phyloP scores from a whole-genome alignment of 1,139 yeast species.

The Pichia sp. region DNA sequence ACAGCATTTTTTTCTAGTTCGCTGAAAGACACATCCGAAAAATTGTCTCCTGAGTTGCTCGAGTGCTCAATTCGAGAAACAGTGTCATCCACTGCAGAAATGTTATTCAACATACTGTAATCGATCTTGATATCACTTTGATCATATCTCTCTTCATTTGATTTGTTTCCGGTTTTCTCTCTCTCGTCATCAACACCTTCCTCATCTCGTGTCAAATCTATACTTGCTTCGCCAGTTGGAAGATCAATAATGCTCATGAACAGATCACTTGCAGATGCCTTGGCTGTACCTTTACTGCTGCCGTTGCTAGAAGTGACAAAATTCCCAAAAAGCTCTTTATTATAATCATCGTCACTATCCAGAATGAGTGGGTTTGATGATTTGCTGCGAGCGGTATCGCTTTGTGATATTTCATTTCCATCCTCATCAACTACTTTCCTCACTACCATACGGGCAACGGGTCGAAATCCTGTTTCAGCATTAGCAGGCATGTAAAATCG shows the following conservation, averaged over 20 bases:
- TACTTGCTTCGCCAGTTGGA: slow-evolving; percentile 2
- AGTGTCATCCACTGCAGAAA: background rate
- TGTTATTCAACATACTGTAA: background rate
- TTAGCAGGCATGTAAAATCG: slow-evolving; percentile 75
- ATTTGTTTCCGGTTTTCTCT: background rate
- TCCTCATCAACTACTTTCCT: background rate
- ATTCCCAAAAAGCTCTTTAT: background rate
- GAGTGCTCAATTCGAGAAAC: background rate
- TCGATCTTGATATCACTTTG: background rate
- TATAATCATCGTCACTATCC: slow-evolving; percentile 6
- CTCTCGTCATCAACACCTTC: background rate
- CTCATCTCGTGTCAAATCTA: slow-evolving; percentile 10
- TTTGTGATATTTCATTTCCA: slow-evolving; percentile 1
- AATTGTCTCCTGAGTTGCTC: slow-evolving; percentile 12
- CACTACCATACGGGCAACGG: slow-evolving; percentile 48
- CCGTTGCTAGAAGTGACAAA: background rate
- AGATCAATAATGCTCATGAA: background rate
- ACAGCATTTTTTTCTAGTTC: slow-evolving; percentile 10
- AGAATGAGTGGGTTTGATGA: background rate
- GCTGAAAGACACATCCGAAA: slow-evolving; percentile 13
- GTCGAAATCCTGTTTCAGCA: slow-evolving; percentile 64
- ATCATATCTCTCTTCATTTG: background rate
- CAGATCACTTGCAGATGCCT: slow-evolving; percentile 2
- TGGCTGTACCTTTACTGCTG: background rate
- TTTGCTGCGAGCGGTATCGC: background rate